phyloP scores from a whole-genome alignment of 441 rosid genomes.

The Monsonia emarginata region DNA sequence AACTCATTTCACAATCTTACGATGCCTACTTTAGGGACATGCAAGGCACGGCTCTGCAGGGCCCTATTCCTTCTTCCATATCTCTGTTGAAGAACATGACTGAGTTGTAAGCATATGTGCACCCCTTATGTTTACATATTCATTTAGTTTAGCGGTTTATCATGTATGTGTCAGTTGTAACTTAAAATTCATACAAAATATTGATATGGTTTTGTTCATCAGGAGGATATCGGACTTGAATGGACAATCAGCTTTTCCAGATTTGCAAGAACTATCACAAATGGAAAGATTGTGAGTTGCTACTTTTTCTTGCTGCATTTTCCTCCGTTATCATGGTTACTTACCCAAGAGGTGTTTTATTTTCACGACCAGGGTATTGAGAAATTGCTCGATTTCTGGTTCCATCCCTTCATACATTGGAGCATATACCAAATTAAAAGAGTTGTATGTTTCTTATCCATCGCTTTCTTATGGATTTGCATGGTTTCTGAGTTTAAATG shows the following conservation, averaged over 20 bases:
- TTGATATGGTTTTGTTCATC: conserved; percentile 5
- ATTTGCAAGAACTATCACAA: conserved; percentile 25
- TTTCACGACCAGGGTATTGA: conserved; percentile 35
- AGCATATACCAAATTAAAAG: conserved; percentile 17
- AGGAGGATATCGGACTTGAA: conserved; percentile 73
- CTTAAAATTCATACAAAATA: background rate
- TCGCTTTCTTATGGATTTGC: too few relatives aligned
- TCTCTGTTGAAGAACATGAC: conserved; percentile 40
- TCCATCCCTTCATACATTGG: conserved; percentile 40
- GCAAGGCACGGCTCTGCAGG: conserved; percentile 79
- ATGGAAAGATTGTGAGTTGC: conserved; percentile 41
- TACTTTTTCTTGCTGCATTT: background rate
- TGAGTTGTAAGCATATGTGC: conserved; percentile 36
- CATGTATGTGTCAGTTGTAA: background rate
- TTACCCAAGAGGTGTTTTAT: background rate
- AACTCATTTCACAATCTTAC: background rate
- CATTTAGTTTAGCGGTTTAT: too few relatives aligned
- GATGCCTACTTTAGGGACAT: conserved; percentile 33
- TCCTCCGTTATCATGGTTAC: background rate
- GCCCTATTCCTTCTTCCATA: conserved; percentile 62
- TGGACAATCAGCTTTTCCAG: conserved; percentile 49
- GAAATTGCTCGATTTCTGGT: conserved; percentile 53
- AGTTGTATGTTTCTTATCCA: conserved; percentile 41
- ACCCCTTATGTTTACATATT: too few relatives aligned
- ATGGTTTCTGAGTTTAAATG: too few relatives aligned